Conservation (phyloP, 2,329 filamentous ascomycete genomes). For the Phaeosphaeriaceae sp. region DNA sequence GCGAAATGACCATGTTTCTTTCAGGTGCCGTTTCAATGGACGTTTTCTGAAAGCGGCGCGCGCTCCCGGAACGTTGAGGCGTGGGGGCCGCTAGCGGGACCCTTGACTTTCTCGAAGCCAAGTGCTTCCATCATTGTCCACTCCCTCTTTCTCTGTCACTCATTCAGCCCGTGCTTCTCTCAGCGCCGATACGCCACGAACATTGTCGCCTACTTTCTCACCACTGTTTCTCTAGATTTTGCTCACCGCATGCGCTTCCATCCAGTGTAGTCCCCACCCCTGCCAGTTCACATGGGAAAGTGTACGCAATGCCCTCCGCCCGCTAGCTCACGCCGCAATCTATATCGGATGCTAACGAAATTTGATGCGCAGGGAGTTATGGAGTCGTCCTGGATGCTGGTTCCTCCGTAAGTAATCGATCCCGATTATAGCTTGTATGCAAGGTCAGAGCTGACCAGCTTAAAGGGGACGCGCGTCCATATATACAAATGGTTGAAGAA, state of each 20-base stretch:
- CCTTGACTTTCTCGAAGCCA: neutral
- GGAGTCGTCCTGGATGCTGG: conserved; percentile 97
- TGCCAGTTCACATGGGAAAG: conserved; percentile 49
- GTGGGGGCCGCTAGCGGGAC: neutral
- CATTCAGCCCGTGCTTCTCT: neutral
- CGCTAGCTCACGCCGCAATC: conserved; percentile 9
- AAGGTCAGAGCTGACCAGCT: conserved; percentile 22
- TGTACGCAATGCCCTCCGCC: conserved; percentile 42
- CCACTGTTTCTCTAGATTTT: neutral
- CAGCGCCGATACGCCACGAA: neutral
- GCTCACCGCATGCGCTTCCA: conserved; percentile 28
- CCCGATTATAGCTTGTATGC: neutral
- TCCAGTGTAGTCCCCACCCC: conserved; percentile 22
- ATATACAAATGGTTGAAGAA: conserved; percentile 93
- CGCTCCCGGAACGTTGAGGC: neutral
- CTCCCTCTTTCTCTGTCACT: neutral
- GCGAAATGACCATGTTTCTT: neutral
- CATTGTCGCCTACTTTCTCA: neutral
- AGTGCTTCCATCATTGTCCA: neutral
- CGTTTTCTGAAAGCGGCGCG: neutral
- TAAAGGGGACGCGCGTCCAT: conserved; percentile 83
- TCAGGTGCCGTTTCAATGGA: neutral
- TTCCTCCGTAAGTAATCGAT: conserved; percentile 70
- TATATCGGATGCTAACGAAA: conserved; percentile 27
- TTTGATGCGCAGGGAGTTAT: conserved; percentile 66